These are phyloP conservation scores for Berkeleyomyces basicola DNA, from an alignment of 2,329 filamentous ascomycete species.

Conservation along the genomic window DNA sequence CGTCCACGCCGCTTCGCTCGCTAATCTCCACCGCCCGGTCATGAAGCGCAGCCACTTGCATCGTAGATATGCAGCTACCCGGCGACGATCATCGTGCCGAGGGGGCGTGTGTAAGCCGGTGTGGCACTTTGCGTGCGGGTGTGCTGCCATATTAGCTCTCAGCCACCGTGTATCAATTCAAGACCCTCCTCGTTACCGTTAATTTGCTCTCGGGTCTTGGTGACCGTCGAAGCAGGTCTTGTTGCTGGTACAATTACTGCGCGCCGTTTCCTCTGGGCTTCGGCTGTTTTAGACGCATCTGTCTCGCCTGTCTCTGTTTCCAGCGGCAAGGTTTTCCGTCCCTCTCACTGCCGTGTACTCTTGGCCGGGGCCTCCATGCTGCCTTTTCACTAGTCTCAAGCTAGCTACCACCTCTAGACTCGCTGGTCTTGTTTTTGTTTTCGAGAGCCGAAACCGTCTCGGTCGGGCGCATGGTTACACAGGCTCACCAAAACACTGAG, in stretches of 20 bases:
- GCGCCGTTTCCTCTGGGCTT: background rate
- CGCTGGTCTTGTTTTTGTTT: background rate
- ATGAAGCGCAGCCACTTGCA: background rate
- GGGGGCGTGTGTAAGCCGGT: background rate
- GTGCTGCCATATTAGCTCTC: background rate
- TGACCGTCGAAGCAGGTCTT: background rate
- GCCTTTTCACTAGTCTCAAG: background rate
- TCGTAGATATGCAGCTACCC: background rate
- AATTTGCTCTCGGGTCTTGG: background rate
- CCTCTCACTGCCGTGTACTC: background rate
- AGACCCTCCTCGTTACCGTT: background rate
- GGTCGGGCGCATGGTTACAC: slow-evolving; percentile 2
- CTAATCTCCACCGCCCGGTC: background rate
- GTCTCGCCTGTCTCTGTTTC: background rate
- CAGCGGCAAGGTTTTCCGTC: background rate
- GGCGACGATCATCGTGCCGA: background rate
- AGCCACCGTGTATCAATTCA: background rate
- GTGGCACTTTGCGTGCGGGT: background rate
- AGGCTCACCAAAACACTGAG: background rate
- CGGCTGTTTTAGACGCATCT: background rate
- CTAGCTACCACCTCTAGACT: background rate
- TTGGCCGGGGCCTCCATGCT: background rate
- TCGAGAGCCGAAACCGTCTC: slow-evolving; percentile 2
- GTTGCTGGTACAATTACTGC: background rate
- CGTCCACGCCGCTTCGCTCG: background rate